Evolutionary conservation across 371 early-diverging fungal genomes (phyloP), one percentile per base, ranked within the genome.

Genomic region (Mucor velutinosus): DNA sequence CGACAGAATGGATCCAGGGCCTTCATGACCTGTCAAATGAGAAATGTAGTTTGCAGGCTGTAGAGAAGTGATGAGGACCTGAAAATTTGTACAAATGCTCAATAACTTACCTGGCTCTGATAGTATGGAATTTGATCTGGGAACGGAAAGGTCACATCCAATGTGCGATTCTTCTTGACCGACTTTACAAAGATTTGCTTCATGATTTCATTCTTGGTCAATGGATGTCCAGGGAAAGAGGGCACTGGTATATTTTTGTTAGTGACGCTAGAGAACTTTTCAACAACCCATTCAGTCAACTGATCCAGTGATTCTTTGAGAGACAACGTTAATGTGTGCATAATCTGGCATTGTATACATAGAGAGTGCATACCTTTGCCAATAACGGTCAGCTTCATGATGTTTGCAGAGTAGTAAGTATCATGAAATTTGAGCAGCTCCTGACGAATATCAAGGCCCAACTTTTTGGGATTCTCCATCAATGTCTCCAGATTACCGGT

Each of bases 321-420:
- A 4, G 11, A 15, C 10, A 25, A 4, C 3, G 27, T 53, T 23
- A 27, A 27, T 53, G 27, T 15, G 4, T 53, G 53, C 4, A 27
- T 39, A 7, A 25, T 12, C 5, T 12, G 27, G 3, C 15, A 27
- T 53, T 15, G 2, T 25, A 51, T 23, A 25, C 11, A 25, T 25
- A 25, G 19, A 51, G 14, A 41, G 41, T 17, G 27, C 53, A 61
- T 83, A 91, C 93, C 93, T 76, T 88, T 87, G 14, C 98, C 99
- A n/a, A 94, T 76, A 4, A 98, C 88, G n/a, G 91, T 93, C 14
- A 97, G 79, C 69, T 91, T 92, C 98, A 97, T 98, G 33, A 95
- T 90, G 76, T 97, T 95, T 15, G 97, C 91, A n/a, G 95, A 95
- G 76, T 98, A 98, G 75, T 93, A 94, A 35, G 79, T 84, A 4